These are phyloP conservation scores for Aspergillus floridensis DNA, from an alignment of 2,329 filamentous ascomycete species.

Conservation along the genomic window DNA sequence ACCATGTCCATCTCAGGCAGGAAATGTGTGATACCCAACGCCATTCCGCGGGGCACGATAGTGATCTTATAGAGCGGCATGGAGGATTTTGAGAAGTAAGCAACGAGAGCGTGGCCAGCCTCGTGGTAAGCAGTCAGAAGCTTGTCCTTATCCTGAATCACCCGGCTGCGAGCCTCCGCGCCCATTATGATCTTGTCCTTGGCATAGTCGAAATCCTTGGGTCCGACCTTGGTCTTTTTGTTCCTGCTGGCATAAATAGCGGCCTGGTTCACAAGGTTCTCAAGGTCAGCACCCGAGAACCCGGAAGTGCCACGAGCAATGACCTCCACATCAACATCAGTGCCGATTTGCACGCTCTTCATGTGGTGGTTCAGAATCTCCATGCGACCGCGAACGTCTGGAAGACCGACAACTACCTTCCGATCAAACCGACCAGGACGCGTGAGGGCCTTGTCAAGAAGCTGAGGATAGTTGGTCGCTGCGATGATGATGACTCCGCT, in stretches of 20 bases:
- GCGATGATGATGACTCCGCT: constrained; percentile 93
- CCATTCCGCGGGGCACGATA: constrained; percentile 84
- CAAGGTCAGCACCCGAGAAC: constrained; percentile 90
- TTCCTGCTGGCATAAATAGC: constrained; percentile 90
- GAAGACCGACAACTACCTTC: constrained; percentile 81
- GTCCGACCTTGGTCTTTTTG: constrained; percentile 70
- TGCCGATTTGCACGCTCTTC: constrained; percentile 78
- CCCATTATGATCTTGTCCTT: constrained; percentile 99
- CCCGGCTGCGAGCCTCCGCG: constrained; percentile 81
- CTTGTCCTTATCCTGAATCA: constrained; percentile 92
- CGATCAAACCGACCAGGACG: constrained; percentile 94
- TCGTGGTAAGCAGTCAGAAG: constrained; percentile 95
- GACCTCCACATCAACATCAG: constrained; percentile 77
- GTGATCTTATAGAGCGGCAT: constrained; percentile 93
- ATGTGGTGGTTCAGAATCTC: constrained; percentile 92
- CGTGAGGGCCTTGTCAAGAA: constrained; percentile 90
- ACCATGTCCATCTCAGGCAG: constrained; percentile 92
- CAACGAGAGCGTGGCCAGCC: constrained; percentile 89
- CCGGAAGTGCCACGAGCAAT: constrained; percentile 86
- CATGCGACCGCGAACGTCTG: constrained; percentile 88
- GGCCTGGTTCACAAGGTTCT: constrained; percentile 95
- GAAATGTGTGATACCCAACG: constrained; percentile 81
- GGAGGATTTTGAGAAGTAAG: constrained; percentile 73
- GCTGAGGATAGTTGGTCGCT: constrained; percentile 92
- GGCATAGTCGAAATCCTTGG: constrained; percentile 89